These are phyloP conservation scores for Nakazawaea ishiwadae DNA, from an alignment of 805 yeast species.

Conservation along the genomic window DNA sequence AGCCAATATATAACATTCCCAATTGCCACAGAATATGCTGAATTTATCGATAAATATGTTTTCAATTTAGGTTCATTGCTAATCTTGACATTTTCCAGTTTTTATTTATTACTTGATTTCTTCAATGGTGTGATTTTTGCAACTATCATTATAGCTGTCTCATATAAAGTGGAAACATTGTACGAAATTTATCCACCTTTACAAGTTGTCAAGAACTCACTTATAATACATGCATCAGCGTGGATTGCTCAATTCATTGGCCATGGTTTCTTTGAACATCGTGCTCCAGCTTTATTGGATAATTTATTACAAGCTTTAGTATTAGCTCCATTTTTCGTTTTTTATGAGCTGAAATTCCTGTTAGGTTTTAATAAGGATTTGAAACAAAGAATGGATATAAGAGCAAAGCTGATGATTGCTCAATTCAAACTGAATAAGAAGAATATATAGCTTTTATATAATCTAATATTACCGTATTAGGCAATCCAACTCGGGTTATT, in stretches of 20 bases:
- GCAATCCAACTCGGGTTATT: too few species aligned
- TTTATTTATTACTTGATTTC: conserved; percentile 56
- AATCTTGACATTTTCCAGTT: conserved; percentile 46
- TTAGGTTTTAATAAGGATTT: conserved; percentile 58
- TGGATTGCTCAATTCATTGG: conserved; percentile 90
- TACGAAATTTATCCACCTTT: conserved; percentile 14
- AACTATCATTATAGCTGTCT: conserved; percentile 28
- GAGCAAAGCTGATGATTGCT: conserved; percentile 35
- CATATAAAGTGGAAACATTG: conserved; percentile 16
- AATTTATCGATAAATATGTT: conserved; percentile 13
- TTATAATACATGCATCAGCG: conserved; percentile 42
- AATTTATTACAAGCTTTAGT: conserved; percentile 81
- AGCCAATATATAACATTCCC: conserved; percentile 15
- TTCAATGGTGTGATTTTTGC: conserved; percentile 42
- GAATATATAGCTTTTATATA: too few species aligned
- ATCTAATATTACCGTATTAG: neutral
- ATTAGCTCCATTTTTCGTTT: conserved; percentile 86
- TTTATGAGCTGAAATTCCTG: conserved; percentile 67
- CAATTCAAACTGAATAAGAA: conserved; percentile 23
- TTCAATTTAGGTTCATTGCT: conserved; percentile 43
- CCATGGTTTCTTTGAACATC: conserved; percentile 74
- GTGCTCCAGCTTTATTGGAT: conserved; percentile 85
- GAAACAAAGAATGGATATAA: conserved; percentile 41
- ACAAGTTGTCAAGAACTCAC: conserved; percentile 26
- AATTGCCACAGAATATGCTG: conserved; percentile 16